Conservation (phyloP, 2,329 filamentous ascomycete species). For the Geosmithia putterillii region DNA sequence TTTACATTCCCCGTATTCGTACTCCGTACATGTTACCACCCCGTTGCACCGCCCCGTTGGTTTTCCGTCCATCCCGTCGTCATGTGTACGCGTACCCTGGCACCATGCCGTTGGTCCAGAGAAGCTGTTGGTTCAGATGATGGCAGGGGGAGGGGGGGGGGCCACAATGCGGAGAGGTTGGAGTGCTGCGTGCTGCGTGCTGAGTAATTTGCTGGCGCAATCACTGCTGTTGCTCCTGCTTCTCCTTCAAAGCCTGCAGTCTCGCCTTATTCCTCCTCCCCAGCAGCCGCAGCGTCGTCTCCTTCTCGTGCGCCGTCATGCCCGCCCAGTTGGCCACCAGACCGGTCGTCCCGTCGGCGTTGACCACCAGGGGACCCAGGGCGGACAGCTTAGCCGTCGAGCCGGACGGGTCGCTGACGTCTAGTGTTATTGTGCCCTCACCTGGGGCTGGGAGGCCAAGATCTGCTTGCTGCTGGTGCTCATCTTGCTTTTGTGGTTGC, state of each 20-base stretch:
- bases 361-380: conserved; percentile 63
- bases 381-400: conserved; percentile 47
- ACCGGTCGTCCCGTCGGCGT: conserved; percentile 57
- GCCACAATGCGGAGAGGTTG: too few relatives aligned
- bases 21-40: too few relatives aligned
- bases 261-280: conserved; percentile 56
- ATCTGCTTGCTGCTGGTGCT: background rate
- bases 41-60: too few relatives aligned
- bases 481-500: background rate
- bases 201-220: too few relatives aligned
- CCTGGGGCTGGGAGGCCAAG: conserved; percentile 2
- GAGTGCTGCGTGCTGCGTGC: too few relatives aligned
- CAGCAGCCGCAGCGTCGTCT: conserved; percentile 54
- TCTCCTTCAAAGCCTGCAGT: conserved; percentile 38
- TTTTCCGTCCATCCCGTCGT: too few relatives aligned
- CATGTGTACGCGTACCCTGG: too few relatives aligned
- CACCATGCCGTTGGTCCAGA: too few relatives aligned
- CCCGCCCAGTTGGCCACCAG: conserved; percentile 62
- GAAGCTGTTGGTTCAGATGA: too few relatives aligned
- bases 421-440: conserved; percentile 8
- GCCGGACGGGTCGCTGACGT: conserved; percentile 14
- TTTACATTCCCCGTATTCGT: too few relatives aligned
- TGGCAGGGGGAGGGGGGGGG: too few relatives aligned
- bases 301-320: conserved; percentile 56
- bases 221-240: too few relatives aligned